Conservation (phyloP, 768 basidiomycete species). For the Boletellus emodensis region DNA sequence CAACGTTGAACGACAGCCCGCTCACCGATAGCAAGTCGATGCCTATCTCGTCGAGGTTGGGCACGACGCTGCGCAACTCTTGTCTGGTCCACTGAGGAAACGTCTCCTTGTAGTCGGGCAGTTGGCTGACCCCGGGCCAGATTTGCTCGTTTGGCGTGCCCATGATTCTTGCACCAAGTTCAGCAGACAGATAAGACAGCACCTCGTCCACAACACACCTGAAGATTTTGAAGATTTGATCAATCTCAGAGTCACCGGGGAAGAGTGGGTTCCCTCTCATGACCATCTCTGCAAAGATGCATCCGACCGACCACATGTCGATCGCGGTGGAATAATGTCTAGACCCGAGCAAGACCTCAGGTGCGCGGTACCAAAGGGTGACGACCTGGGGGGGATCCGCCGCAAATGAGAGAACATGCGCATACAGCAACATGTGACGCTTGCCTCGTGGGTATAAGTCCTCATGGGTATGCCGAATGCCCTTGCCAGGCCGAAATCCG, state of each 20-base stretch:
- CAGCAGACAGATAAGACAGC: background rate
- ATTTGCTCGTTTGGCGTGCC: slow-evolving; percentile 89
- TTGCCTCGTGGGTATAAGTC: slow-evolving; percentile 98
- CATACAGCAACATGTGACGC: slow-evolving; percentile 14
- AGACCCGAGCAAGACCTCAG: slow-evolving; percentile 93
- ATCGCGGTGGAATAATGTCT: slow-evolving; percentile 97
- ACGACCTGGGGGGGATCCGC: slow-evolving; percentile 65
- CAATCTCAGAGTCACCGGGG: slow-evolving; percentile 99
- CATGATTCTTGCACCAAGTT: slow-evolving; percentile 58
- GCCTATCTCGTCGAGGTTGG: slow-evolving; percentile 71
- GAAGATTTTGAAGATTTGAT: slow-evolving; percentile 99
- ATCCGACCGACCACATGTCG: slow-evolving; percentile 99
- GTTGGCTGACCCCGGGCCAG: slow-evolving; percentile 85
- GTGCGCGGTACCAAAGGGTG: slow-evolving; percentile 98
- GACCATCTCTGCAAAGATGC: slow-evolving; percentile 98
- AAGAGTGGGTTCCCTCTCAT: slow-evolving; percentile 89
- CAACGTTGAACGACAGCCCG: slow-evolving; percentile 10
- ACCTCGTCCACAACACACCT: slow-evolving; percentile 45
- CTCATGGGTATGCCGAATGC: slow-evolving; percentile 98
- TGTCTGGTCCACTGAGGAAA: slow-evolving; percentile 93
- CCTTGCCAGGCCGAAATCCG: slow-evolving; percentile 93
- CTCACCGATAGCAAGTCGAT: slow-evolving; percentile 73
- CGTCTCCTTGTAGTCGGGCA: slow-evolving; percentile 94
- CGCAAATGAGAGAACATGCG: slow-evolving; percentile 7
- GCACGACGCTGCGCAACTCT: slow-evolving; percentile 63